phyloP scores from a whole-genome alignment of 2,329 filamentous ascomycete genomes.

The Hortaea sp. region DNA sequence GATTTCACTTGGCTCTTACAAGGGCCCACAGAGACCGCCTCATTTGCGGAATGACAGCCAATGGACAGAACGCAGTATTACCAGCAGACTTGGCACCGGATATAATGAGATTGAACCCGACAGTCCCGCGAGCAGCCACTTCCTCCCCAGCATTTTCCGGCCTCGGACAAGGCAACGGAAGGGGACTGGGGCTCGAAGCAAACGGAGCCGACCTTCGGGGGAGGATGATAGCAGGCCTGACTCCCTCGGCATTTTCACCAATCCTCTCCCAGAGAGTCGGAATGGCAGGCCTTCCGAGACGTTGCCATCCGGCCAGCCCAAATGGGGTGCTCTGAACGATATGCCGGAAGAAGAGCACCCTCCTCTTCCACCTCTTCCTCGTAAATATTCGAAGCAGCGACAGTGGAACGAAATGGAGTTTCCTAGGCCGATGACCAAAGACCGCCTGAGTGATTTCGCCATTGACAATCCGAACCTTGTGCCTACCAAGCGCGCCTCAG shows the following conservation, averaged over 20 bases:
- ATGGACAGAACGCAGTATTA: slow-evolving; percentile 23
- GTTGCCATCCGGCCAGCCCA: slow-evolving; percentile 21
- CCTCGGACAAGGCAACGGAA: slow-evolving; percentile 20
- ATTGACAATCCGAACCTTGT: slow-evolving; percentile 9
- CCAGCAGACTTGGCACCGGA: slow-evolving; percentile 21
- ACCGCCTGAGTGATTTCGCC: slow-evolving; percentile 18
- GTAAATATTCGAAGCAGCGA: slow-evolving; percentile 22
- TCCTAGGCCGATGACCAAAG: slow-evolving; percentile 24
- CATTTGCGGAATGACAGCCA: slow-evolving; percentile 17
- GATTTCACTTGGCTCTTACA: slow-evolving; percentile 16
- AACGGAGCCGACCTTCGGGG: slow-evolving; percentile 7
- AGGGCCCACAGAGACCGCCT: slow-evolving; percentile 1
- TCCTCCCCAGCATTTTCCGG: slow-evolving; percentile 26
- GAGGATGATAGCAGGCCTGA: slow-evolving; percentile 10
- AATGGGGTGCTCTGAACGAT: slow-evolving; percentile 20
- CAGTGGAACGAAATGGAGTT: slow-evolving; percentile 24
- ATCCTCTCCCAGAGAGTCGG: slow-evolving; percentile 8
- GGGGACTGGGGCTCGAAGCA: slow-evolving; percentile 10
- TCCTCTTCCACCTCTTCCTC: slow-evolving; percentile 11
- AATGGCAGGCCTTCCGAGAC: slow-evolving; percentile 7
- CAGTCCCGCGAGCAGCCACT: slow-evolving; percentile 23
- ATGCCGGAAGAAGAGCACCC: not conserved
- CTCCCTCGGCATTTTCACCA: slow-evolving; percentile 17
- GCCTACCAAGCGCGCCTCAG: slow-evolving; percentile 14
- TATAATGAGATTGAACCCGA: slow-evolving; percentile 16